phyloP scores from a whole-genome alignment of 2,329 filamentous ascomycete genomes.

The Ascochyta viciae-villosae region DNA sequence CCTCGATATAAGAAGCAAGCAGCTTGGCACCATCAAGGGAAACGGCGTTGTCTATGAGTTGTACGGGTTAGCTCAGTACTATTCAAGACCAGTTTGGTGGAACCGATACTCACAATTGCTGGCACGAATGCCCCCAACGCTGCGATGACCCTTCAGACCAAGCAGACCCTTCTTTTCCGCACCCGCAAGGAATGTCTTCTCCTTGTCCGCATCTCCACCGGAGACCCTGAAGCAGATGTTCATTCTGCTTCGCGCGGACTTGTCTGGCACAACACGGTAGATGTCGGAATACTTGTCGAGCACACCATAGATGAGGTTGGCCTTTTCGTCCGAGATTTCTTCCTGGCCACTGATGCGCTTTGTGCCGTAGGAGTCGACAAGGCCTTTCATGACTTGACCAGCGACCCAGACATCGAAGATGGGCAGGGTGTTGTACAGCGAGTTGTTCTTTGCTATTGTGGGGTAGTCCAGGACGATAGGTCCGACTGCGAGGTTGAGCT shows the following conservation, averaged over 20 bases:
- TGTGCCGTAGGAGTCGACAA: constrained; percentile 69
- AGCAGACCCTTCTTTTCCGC: constrained; percentile 72
- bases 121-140: constrained; percentile 83
- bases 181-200: constrained; percentile 81
- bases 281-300: constrained; percentile 75
- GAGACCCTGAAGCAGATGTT: constrained; percentile 91
- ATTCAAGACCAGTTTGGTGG: neutral
- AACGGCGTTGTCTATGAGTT: constrained; percentile 74
- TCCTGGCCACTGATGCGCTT: constrained; percentile 79
- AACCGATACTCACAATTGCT: constrained; percentile 68
- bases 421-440: constrained; percentile 92
- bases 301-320: constrained; percentile 75
- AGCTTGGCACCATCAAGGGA: constrained; percentile 71
- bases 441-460: constrained; percentile 89
- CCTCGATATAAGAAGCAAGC: constrained; percentile 69
- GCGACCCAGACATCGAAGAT: constrained; percentile 95
- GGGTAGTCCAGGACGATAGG: constrained; percentile 85
- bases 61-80: constrained; percentile 7
- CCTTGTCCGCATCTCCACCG: constrained; percentile 70
- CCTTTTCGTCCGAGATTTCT: constrained; percentile 75
- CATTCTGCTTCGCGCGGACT: constrained; percentile 81
- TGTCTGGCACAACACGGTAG: constrained; percentile 82
- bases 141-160: constrained; percentile 88
- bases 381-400: constrained; percentile 82
- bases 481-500: constrained; percentile 76